Base-by-base conservation (phyloP, 768 basidiomycete species). In the Collybia mongolica region DNA sequence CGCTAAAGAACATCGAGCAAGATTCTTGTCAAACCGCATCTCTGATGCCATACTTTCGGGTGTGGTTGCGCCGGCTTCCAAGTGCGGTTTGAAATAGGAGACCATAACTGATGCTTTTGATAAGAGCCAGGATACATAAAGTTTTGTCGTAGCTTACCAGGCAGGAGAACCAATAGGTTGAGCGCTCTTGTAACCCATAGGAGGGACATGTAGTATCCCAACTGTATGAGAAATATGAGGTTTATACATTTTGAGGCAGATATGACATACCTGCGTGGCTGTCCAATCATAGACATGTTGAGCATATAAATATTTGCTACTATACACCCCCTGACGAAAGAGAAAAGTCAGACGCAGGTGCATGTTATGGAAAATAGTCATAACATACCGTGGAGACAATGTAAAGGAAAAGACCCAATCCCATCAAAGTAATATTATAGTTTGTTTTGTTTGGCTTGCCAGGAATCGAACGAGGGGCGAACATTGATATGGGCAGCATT, bases 261-360 rank as follows among this genome's bases (percentile, higher is more conserved):
- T 38, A 18, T 17, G 29, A 60, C 62, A 36, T 59, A 65, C 79
- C 72, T 83, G 72, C 32, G 79, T 79, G 9, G 86, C 76, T 12
- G 73, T 76, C 89, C 89, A 90, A 9, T 70, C 63, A 58, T 85
- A 90, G 8, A 84, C 70, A 59, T 90, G 85, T 56, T 82, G 81
- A 0, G 85, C 88, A 53, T 90, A 93, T 29, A 91, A 68, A 56
- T 90, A 90, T 65, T 91, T 92, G 51, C 86, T 72, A 46, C 82
- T 83, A 64, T 83, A 86, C 1, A 91, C 65, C 15, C 87, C 90
- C 79, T 86, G 51, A 1, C 19, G 19, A 7, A 32, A 47, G 14
- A 29, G 46, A 39, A 29, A 46, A 39, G 42, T 39, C 22, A 51
- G 40, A n/a, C 43, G 15, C 44, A 32, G 32, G 18, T 15, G 36